A percentile compares a stretch with the other conserved stretches of the same genome.
phyloP scores from a whole-genome alignment of 2,329 filamentous ascomycete genomes.

The Colletotrichum tamarilloi region DNA sequence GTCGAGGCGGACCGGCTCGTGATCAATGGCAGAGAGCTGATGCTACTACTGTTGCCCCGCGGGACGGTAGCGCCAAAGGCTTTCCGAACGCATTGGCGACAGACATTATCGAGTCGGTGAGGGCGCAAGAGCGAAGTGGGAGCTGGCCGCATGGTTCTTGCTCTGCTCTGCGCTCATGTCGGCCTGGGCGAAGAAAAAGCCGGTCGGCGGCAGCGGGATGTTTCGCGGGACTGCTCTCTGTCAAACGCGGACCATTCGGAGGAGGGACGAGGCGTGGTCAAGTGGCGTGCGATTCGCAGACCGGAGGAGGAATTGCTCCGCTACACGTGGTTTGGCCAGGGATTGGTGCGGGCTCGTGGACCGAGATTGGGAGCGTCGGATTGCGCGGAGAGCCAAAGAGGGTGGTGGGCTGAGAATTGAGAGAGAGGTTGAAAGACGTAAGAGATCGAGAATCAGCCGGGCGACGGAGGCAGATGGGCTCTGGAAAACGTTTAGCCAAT shows the following conservation, averaged over 20 bases:
- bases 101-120: constrained; percentile 29
- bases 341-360: not conserved
- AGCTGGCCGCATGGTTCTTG: constrained; percentile 36
- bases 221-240: not conserved
- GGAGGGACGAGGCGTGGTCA: not conserved
- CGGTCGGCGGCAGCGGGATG: constrained; percentile 3
- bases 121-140: constrained; percentile 31
- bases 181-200: not conserved
- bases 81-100: constrained; percentile 30
- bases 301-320: not conserved
- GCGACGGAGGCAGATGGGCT: constrained; percentile 10
- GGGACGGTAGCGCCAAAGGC: constrained; percentile 3
- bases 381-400: not conserved
- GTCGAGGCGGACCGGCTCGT: constrained; percentile 20
- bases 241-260: constrained; percentile 2
- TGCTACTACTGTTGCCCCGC: not conserved
- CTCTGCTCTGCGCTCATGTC: constrained; percentile 35
- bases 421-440: not conserved
- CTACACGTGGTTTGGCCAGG: not conserved
- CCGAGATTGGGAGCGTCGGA: not conserved
- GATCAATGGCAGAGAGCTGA: constrained; percentile 4
- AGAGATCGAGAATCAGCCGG: constrained; percentile 9
- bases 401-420: not conserved
- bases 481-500: constrained; percentile 26
- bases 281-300: not conserved